A percentile compares a stretch with the other conserved stretches of the same genome.
These are phyloP conservation scores for Eucommia ulmoides DNA, from an alignment of 257 asterid genomes.

Conservation along the genomic window DNA sequence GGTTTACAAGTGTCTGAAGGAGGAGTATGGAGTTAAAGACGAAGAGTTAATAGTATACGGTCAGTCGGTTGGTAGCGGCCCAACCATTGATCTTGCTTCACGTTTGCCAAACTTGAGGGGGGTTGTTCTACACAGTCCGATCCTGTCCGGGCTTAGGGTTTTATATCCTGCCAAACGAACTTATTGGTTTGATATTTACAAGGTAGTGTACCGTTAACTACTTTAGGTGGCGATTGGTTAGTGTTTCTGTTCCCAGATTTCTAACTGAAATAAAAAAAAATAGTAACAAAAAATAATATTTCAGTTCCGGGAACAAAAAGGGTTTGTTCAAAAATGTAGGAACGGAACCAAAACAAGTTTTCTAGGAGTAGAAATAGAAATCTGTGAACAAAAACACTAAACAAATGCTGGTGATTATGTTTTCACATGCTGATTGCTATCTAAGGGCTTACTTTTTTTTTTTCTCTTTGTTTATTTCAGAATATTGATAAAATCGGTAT, in stretches of 20 bases:
- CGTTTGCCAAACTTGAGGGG: slow-evolving; percentile 81
- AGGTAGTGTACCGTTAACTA: too few relatives aligned
- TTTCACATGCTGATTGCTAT: too few relatives aligned
- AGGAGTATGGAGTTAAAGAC: slow-evolving; percentile 83
- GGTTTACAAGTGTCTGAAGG: slow-evolving; percentile 93
- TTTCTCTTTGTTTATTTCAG: slow-evolving; percentile 39
- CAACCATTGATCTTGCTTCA: slow-evolving; percentile 92
- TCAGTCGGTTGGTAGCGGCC: slow-evolving; percentile 99
- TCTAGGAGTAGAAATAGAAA: too few relatives aligned
- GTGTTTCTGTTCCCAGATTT: slow-evolving; percentile 7
- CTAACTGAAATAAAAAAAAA: too few relatives aligned
- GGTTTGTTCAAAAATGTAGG: too few relatives aligned
- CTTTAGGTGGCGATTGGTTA: too few relatives aligned
- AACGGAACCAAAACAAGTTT: too few relatives aligned
- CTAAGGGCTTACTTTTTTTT: slow-evolving; percentile 12
- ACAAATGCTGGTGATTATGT: too few relatives aligned
- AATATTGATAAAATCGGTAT: slow-evolving; percentile 89
- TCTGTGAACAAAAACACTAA: too few relatives aligned
- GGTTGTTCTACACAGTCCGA: slow-evolving; percentile 93
- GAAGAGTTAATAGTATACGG: slow-evolving; percentile 89
- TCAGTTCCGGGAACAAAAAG: too few relatives aligned
- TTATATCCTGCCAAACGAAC: slow-evolving; percentile 91
- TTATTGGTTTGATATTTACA: slow-evolving; percentile 94
- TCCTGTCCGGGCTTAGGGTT: slow-evolving; percentile 91
- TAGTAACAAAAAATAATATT: too few relatives aligned